Evolutionary conservation across 345 rosid genomes (phyloP), one percentile per base, ranked within the genome.

Genomic region (Eucalyptus melliodora): DNA sequence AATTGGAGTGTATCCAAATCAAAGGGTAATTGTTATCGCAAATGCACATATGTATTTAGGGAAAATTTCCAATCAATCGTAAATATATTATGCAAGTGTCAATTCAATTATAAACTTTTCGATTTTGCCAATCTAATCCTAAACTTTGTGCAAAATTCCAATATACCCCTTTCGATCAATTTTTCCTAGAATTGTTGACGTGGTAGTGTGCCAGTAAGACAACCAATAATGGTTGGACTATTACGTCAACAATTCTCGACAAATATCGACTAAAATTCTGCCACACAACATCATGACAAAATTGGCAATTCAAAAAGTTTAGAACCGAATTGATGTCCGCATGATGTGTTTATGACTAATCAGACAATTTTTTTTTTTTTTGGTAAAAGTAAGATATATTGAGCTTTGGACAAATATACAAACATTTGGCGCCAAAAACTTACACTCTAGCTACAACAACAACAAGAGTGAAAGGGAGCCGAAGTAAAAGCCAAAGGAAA

Each of bases 201-300:
- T 5, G 13, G 42, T 69, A 17, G 9, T 10, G 21, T 9, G 2
- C 42, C 81, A 55, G 3, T 55, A 23, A 55, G 26, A 55, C 5
- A 5, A 55, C 26, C 26, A 23, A 23, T 9, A 55, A 55, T 55
- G 26, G 10, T 55, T 8, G 11, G 27, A 55, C 5, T 23, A 5
- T 23, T 23, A 55, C 1, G 5, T 34, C 24, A 72, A 1, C 3
- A 31, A 30, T 8, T 37, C 24, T 4, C 2, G 2, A 23, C 13
- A 6, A 72, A 72, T 3, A 34, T 34, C 7, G 0, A 9, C 5
- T 1, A 3, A 3, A 72, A 72, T 72, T 9, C 2, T 2, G 1
- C 13, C 60, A 11, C 44, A 34, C 1, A 72, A 13, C 7, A 34
- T 34, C 11, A 9, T 0, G 12, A 72, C 4, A 34, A 34, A 9